phyloP scores from a whole-genome alignment of 2,329 filamentous ascomycete genomes.

The Beauveria sp. region DNA sequence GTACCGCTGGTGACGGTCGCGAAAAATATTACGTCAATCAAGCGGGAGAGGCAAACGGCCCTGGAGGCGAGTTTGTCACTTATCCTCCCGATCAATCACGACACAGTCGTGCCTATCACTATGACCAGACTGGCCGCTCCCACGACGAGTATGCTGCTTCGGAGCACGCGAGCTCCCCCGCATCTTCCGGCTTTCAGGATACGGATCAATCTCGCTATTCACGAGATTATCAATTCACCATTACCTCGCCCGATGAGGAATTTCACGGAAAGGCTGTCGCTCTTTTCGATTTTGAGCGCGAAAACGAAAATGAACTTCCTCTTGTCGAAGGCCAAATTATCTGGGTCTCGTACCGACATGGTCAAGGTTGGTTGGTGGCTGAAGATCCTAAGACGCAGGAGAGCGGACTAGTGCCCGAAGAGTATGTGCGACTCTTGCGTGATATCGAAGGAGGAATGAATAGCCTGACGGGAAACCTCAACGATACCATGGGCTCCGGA shows the following conservation, averaged over 20 bases:
- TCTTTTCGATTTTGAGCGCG: constrained; percentile 86
- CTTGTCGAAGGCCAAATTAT: constrained; percentile 93
- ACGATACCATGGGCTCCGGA: constrained; percentile 43
- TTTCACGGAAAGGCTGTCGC: constrained; percentile 96
- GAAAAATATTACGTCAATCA: constrained; percentile 70
- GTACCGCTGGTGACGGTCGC: constrained; percentile 61
- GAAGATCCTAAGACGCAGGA: constrained; percentile 92
- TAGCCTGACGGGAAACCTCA: constrained; percentile 52
- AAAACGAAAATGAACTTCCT: constrained; percentile 94
- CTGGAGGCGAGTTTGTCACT: constrained; percentile 73
- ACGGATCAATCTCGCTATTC: constrained; percentile 76
- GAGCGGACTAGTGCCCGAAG: constrained; percentile 90
- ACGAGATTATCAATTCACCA: constrained; percentile 88
- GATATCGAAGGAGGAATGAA: constrained; percentile 89
- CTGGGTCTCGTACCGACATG: constrained; percentile 90
- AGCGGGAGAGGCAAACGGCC: constrained; percentile 62
- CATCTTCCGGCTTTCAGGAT: constrained; percentile 49
- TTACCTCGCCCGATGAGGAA: constrained; percentile 90
- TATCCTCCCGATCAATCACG: constrained; percentile 61
- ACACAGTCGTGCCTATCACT: constrained; percentile 42
- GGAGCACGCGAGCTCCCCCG: constrained; percentile 50
- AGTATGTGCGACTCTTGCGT: constrained; percentile 85
- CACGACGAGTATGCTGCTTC: constrained; percentile 49
- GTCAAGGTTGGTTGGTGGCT: constrained; percentile 94
- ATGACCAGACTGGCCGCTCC: constrained; percentile 37